These are phyloP conservation scores for Melanogaster broomeanus DNA, from an alignment of 768 basidiomycete genomes.

Conservation along the genomic window DNA sequence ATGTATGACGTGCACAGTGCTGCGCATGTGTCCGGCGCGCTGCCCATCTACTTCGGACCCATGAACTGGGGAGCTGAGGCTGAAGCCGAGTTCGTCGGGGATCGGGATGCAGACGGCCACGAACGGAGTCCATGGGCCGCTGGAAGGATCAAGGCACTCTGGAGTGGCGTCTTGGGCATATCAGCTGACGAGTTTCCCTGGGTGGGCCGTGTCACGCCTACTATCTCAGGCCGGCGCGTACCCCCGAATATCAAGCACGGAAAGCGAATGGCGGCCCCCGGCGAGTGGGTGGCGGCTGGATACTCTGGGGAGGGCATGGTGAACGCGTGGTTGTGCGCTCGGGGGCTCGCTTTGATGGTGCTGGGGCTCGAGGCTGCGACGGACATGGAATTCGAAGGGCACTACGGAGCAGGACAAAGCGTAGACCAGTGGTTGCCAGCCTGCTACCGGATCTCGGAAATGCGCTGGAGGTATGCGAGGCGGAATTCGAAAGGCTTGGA, in stretches of 20 bases:
- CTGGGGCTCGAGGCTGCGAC: conserved; percentile 37
- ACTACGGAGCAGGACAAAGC: conserved; percentile 20
- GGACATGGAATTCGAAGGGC: conserved; percentile 13
- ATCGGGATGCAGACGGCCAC: conserved; percentile 15
- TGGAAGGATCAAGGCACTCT: conserved; percentile 54
- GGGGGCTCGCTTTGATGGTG: conserved; percentile 62
- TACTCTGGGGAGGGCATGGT: conserved; percentile 77
- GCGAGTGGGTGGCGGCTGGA: conserved; percentile 74
- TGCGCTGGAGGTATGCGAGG: conserved; percentile 14
- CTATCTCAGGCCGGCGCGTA: conserved; percentile 44
- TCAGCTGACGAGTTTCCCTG: conserved; percentile 67
- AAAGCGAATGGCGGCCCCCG: conserved; percentile 34
- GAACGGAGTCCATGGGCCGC: conserved; percentile 32
- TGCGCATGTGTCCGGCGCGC: conserved; percentile 47
- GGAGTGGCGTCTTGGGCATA: conserved; percentile 65
- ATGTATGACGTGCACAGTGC: conserved; percentile 37
- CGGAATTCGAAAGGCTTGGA: conserved; percentile 3
- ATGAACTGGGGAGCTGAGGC: conserved; percentile 45
- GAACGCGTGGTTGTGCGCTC: conserved; percentile 64
- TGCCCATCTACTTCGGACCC: conserved; percentile 55
- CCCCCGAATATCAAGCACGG: conserved; percentile 9
- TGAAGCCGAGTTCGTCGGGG: conserved; percentile 9
- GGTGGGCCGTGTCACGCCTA: conserved; percentile 63
- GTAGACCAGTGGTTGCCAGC: conserved; percentile 28
- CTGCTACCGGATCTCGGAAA: conserved; percentile 15